A percentile compares a stretch with the other conserved stretches of the same genome.
These are phyloP conservation scores for Multifurca ochricompacta DNA, from an alignment of 768 basidiomycete genomes.

Conservation along the genomic window DNA sequence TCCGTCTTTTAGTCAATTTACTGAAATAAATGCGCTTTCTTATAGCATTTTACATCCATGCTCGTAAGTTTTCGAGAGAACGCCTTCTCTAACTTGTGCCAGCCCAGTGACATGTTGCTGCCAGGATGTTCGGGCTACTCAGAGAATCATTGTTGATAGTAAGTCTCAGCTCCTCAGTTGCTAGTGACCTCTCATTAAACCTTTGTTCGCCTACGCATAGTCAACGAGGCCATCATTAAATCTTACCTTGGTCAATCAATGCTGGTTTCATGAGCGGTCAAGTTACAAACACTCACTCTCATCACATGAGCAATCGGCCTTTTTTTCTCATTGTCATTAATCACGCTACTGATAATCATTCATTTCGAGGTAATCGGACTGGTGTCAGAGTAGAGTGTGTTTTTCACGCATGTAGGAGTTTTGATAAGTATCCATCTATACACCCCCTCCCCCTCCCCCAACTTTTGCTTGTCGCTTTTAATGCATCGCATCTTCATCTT, in stretches of 20 bases:
- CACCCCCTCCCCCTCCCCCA: no score
- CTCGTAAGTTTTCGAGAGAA: conserved; percentile 36
- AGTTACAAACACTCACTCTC: background rate
- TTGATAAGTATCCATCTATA: background rate
- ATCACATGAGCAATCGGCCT: background rate
- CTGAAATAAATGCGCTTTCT: background rate
- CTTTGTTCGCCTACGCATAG: conserved; percentile 27
- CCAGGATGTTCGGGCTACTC: conserved; percentile 17
- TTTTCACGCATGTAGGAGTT: conserved; percentile 4
- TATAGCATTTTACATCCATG: conserved; percentile 66
- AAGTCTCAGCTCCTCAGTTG: conserved; percentile 20
- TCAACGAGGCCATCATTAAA: conserved; percentile 60
- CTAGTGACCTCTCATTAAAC: background rate
- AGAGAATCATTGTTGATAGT: conserved; percentile 53
- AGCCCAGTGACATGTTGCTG: background rate
- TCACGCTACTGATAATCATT: background rate
- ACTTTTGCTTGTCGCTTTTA: conserved; percentile 1
- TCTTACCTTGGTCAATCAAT: conserved; percentile 49
- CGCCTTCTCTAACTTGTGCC: background rate
- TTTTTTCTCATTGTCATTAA: background rate
- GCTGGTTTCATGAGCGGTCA: conserved; percentile 1
- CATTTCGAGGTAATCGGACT: background rate
- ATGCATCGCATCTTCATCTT: no score
- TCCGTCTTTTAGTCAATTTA: conserved; percentile 2
- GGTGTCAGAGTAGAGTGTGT: background rate